Evolutionary conservation across 1,284 basidiomycete species (phyloP), one percentile per base, ranked within the genome.

Genomic region (Ceratobasidium sp.): DNA sequence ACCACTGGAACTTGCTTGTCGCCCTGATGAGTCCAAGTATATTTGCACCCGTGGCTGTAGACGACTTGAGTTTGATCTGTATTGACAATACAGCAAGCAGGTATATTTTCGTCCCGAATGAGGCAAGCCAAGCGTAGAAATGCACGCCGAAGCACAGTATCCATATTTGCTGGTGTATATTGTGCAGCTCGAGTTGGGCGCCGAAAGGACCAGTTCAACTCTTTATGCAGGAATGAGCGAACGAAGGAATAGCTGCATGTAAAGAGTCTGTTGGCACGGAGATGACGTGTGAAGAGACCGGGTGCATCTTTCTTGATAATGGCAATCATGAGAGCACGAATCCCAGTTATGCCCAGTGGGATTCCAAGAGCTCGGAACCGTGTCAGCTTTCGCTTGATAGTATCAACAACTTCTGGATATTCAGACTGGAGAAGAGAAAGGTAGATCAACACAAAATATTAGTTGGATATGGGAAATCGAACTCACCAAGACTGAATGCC

Each of bases 21-120:
- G 17, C 64, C 64, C 29, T 22, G n/a, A 22, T 44, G n/a, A 29
- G 46, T 66, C 64, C 64, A 66, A 34, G 64, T 66, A 2, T 32
- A 46, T 13, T 66, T 17, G 17, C 7, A 25, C 5, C 44, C 43
- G 49, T 17, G 29, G 7, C 11, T 37, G 29, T 66, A 66, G 13
- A 66, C 64, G 8, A 66, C 64, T 32, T 66, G 64, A 44, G 64
- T 46, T 34, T 46, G 40, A 29, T 66, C n/a, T 7, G 64, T 19
- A 29, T 66, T 44, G 22, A 66, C 64, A 22, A 66, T 66, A 43
- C 64, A 66, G 25, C 37, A 40, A 37, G 61, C n/a, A 44, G 61
- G 61, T 13, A 43, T 44, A 37, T 44, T 43, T 25, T 46, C 37
- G 43, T 66, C 44, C 9, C 29, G 64, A 19, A 66, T 49, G 8